Evolutionary conservation across 129 eudicot species (phyloP), one percentile per base, ranked within the genome.

Genomic region (Flaveria ramosissima): DNA sequence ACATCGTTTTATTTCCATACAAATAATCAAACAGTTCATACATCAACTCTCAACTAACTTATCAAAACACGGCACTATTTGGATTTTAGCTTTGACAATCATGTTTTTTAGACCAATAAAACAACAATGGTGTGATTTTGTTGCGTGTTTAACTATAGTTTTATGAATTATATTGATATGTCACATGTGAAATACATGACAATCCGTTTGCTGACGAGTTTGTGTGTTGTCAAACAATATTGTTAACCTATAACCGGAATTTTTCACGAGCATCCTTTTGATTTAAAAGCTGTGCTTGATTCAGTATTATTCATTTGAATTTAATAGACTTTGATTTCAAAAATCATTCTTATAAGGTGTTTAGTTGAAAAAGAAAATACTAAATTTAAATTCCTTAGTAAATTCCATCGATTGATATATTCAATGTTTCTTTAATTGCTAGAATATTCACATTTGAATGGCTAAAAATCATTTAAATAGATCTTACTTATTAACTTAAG

Each of bases 21-120:
- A 64, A 30, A 64, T 17, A 67, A 67, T 42, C 9, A 67, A 67
- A 17, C 23, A 7, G 1, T 36, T 64, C 8, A 68, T 43, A 68
- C 52, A 67, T 23, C n/a, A 47, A 70, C 59, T 46, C 13, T 13
- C 74, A 70, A 67, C 52, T 16, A 67, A 17, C 72, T 67, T 41
- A 41, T 41, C 17, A 51, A 67, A 67, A 67, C 27, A 36, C 72
- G 17, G 26, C 15, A 46, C 57, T 19, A 70, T 8, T 20, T 7
- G 30, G 11, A 10, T 52, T 72, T 55, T 53, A 17, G 16, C 69
- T 6, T 39, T 15, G 32, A 56, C 51, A 36, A 53, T 72, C 65
- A 52, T 19, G 76, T 30, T 72, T 15, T 51, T 32, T 6, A 17
- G 16, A 72, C 51, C 5, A 26, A 53, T 12, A 26, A 3, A 72